These are phyloP conservation scores for Russula olivacea DNA, from an alignment of 768 basidiomycete genomes.

Conservation along the genomic window DNA sequence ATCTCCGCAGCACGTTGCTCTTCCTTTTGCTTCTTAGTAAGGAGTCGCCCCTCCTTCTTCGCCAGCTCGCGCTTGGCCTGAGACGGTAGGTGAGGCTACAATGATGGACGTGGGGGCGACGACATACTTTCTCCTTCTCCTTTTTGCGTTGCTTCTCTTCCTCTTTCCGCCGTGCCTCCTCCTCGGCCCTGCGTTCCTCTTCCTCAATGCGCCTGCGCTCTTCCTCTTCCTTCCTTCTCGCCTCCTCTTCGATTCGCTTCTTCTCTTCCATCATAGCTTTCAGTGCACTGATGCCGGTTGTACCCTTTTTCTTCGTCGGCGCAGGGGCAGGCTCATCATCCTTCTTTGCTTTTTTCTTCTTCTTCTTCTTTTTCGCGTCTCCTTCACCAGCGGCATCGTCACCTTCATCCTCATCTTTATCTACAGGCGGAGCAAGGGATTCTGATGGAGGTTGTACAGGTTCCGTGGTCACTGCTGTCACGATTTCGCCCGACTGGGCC, in stretches of 20 bases:
- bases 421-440: constrained; percentile 29
- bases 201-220: constrained; percentile 79
- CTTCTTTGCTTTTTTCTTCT: constrained; percentile 82
- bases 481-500: constrained; percentile 31
- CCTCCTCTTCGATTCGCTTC: constrained; percentile 84
- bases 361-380: constrained; percentile 58
- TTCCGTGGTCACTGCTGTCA: constrained; percentile 19
- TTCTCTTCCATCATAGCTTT: constrained; percentile 92
- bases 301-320: constrained; percentile 61
- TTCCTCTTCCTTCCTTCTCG: constrained; percentile 63
- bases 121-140: constrained; percentile 77
- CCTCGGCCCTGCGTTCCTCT: constrained; percentile 72
- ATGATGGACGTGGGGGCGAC: constrained; percentile 10
- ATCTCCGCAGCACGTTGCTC: constrained; percentile 88
- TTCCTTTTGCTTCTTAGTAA: constrained; percentile 98
- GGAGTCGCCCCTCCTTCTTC: constrained; percentile 87
- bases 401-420: constrained; percentile 50
- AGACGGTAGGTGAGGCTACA: constrained; percentile 5
- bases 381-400: constrained; percentile 53
- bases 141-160: constrained; percentile 80
- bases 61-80: constrained; percentile 85
- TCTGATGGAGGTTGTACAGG: constrained; percentile 28
- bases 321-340: constrained; percentile 60
- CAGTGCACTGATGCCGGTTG: constrained; percentile 66
- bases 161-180: constrained; percentile 71